Evolutionary conservation across 2,329 filamentous ascomycete species (phyloP).

Genomic region (Pseudogymnoascus sp.): DNA sequence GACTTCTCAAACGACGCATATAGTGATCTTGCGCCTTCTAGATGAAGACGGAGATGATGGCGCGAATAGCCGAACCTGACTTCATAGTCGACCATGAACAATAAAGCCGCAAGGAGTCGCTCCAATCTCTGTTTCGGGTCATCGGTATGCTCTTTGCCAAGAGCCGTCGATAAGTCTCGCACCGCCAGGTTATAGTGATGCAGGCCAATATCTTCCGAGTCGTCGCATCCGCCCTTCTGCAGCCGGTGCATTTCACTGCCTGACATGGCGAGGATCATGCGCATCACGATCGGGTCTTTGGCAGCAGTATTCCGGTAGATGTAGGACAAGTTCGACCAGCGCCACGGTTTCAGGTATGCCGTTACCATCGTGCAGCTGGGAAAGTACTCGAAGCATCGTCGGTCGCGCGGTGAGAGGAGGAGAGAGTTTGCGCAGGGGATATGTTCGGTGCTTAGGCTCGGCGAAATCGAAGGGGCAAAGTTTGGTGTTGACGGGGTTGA

Average conservation of each 20-base stretch:
- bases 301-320: conserved; percentile 30
- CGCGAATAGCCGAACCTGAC: conserved; percentile 1
- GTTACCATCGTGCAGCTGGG: conserved; percentile 29
- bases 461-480: conserved; percentile 18
- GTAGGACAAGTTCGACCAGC: conserved; percentile 32
- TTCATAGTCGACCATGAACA: conserved; percentile 2
- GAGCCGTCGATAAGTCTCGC: not conserved
- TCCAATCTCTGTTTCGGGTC: conserved; percentile 9
- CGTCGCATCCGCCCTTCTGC: not conserved
- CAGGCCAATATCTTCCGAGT: not conserved
- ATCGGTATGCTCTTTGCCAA: conserved; percentile 1
- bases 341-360: conserved; percentile 32
- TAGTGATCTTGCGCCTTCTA: not conserved
- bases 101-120: not conserved
- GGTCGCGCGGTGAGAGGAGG: conserved; percentile 29
- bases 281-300: conserved; percentile 32
- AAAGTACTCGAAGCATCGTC: conserved; percentile 30
- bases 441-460: conserved; percentile 10
- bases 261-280: conserved; percentile 32
- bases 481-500: conserved; percentile 20
- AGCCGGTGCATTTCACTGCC: conserved; percentile 30
- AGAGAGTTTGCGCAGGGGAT: conserved; percentile 30
- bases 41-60: not conserved
- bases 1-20: not conserved
- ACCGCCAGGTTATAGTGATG: conserved; percentile 1